phyloP scores from a whole-genome alignment of 495 filamentous ascomycete species.

The Lasiosphaeria miniovina region DNA sequence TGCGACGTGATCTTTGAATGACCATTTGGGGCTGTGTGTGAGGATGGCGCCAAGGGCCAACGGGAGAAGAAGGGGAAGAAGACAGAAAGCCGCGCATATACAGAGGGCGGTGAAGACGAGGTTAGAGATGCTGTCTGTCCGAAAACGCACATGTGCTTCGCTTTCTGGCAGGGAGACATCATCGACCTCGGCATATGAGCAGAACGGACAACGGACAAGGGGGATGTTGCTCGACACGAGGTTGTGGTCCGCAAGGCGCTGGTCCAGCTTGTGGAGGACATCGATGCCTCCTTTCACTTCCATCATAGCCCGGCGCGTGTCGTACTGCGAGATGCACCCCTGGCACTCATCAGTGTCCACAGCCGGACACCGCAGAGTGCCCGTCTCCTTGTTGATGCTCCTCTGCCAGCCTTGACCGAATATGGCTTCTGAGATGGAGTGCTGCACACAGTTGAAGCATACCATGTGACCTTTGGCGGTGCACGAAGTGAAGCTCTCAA shows the following conservation, averaged over 20 bases:
- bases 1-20: conserved; percentile 33
- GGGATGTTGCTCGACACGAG: conserved; percentile 68
- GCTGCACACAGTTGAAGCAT: conserved; percentile 80
- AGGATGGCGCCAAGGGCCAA: conserved; percentile 28
- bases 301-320: conserved; percentile 68
- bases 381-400: conserved; percentile 66
- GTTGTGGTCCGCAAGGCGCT: conserved; percentile 67
- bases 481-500: conserved; percentile 81
- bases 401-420: conserved; percentile 90
- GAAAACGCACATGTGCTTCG: conserved; percentile 47
- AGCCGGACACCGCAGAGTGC: conserved; percentile 77
- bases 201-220: conserved; percentile 87
- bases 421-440: conserved; percentile 74
- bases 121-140: conserved; percentile 43
- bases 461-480: conserved; percentile 70
- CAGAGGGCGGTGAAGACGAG: conserved; percentile 41
- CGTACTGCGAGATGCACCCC: conserved; percentile 64
- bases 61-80: conserved; percentile 45
- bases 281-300: conserved; percentile 66
- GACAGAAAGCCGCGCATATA: conserved; percentile 48
- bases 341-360: conserved; percentile 64
- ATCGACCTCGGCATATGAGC: conserved; percentile 84
- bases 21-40: conserved; percentile 35
- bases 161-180: conserved; percentile 63
- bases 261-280: conserved; percentile 67